Evolutionary conservation across 179 eudicot genomes (phyloP), one percentile per base, ranked within the genome.

Genomic region (Spinacia oleracea): DNA sequence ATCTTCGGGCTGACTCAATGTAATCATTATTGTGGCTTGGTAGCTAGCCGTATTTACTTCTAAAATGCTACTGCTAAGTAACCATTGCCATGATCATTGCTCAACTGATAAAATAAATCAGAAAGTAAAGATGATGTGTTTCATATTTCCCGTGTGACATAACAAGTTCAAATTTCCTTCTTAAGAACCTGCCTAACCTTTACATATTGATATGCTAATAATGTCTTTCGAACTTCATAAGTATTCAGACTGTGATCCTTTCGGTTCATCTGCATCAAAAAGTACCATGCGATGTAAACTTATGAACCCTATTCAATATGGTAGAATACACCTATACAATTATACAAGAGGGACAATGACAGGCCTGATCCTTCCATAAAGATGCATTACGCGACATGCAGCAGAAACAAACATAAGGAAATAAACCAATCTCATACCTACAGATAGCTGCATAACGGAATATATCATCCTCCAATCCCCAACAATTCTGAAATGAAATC

Each of bases 401-500:
- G 6, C 34, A 66, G 2, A 43, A 71, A 71, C 42, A 32, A 45
- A 25, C 9, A 27, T 25, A 32, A 20, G 63, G 55, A 69, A 64
- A 46, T 15, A 74, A 53, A 40, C 55, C 55, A 45, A 73, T 23
- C 23, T 75, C 83, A 79, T 93, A 95, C 98, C 98, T 88, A 79
- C 93, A 89, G 48, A 88, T 76, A 85, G 85, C 89, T 40, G 97
- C 91, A 82, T 83, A 65, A 46, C 84, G 86, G 76, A 96, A 89
- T 29, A 79, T 64, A 35, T 78, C 87, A 81, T 96, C 87, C 38
- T 93, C 99, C 77, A 96, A 87, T 51, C 99, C 99, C 98, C 98
- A 96, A 82, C 99, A 96, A 72, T 93, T 92, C 83, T 80, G 86
- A 23, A 96, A 78, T 23, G 84, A 84, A n/a, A 96, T 85, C 80